Percentiles rank a stretch among this genome's conserved stretches.
Conservation (phyloP, 768 basidiomycete species). For the Collybiopsis luxurians region DNA sequence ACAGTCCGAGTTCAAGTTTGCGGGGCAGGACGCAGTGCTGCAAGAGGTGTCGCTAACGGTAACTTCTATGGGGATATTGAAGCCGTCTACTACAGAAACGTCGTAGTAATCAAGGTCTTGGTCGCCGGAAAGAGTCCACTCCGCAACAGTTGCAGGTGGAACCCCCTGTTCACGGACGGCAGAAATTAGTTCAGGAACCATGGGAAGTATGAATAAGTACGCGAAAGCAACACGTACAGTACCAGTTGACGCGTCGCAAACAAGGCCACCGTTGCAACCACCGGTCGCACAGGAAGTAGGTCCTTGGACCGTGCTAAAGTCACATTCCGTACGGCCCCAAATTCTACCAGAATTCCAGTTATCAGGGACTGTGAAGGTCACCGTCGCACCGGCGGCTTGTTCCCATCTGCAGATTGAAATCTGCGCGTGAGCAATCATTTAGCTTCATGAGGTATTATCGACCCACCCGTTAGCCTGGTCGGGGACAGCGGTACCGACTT, state of each 20-base stretch:
- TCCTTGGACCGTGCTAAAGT: constrained; percentile 53
- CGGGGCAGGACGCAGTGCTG: constrained; percentile 37
- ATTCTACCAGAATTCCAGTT: constrained; percentile 42
- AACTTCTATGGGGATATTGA: constrained; percentile 42
- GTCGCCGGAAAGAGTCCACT: constrained; percentile 35
- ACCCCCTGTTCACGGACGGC: constrained; percentile 24
- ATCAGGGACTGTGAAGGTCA: constrained; percentile 44
- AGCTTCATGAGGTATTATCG: neutral
- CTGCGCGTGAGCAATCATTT: too few relatives aligned
- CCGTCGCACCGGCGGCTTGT: constrained; percentile 23
- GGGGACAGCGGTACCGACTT: constrained; percentile 35
- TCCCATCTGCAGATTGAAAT: constrained; percentile 23
- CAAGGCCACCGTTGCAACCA: constrained; percentile 68
- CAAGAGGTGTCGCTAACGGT: constrained; percentile 34
- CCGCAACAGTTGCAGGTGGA: constrained; percentile 46
- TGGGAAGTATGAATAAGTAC: neutral
- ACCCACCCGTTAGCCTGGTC: constrained; percentile 30
- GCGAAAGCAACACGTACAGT: constrained; percentile 32
- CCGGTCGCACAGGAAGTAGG: constrained; percentile 62
- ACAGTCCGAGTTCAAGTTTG: constrained; percentile 45
- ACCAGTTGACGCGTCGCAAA: constrained; percentile 50
- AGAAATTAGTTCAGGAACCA: neutral
- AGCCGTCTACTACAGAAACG: constrained; percentile 49
- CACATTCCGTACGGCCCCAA: constrained; percentile 59
- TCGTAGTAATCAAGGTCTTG: constrained; percentile 36